Evolutionary conservation across 768 basidiomycete genomes (phyloP).

Genomic region (Asterophora parasitica): DNA sequence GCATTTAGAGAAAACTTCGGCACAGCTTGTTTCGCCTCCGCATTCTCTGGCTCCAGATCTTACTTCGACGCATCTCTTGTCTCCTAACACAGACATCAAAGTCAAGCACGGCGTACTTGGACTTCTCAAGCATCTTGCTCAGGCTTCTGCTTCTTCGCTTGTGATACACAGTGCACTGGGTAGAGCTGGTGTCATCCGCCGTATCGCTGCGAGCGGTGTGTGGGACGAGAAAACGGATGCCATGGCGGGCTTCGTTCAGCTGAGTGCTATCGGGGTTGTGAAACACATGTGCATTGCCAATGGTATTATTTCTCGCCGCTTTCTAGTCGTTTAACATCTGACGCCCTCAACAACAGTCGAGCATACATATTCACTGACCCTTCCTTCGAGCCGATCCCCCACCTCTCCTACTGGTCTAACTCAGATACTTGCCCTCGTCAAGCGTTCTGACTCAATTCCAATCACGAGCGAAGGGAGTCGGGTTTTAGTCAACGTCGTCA

Average conservation of each 20-base stretch:
- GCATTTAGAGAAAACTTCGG: constrained; percentile 50
- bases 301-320: constrained; percentile 39
- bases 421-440: constrained; percentile 69
- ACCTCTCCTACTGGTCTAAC: constrained; percentile 47
- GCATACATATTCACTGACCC: constrained; percentile 47
- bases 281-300: constrained; percentile 84
- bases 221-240: constrained; percentile 71
- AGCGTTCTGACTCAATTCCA: constrained; percentile 75
- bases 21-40: constrained; percentile 59
- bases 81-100: constrained; percentile 61
- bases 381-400: constrained; percentile 31
- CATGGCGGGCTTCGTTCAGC: constrained; percentile 82
- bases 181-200: constrained; percentile 57
- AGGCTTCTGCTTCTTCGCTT: constrained; percentile 53
- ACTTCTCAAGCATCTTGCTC: constrained; percentile 81
- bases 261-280: constrained; percentile 79
- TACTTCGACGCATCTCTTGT: constrained; percentile 51
- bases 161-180: constrained; percentile 57
- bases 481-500: constrained; percentile 80
- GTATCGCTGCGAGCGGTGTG: constrained; percentile 56
- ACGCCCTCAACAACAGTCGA: constrained; percentile 27
- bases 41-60: constrained; percentile 60
- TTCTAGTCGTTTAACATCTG: not conserved
- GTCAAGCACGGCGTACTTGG: constrained; percentile 88
- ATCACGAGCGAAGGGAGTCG: constrained; percentile 89